A percentile compares a stretch with the other conserved stretches of the same genome.
Conservation (phyloP, 2,329 filamentous ascomycete species). For the Alternaria triticina region DNA sequence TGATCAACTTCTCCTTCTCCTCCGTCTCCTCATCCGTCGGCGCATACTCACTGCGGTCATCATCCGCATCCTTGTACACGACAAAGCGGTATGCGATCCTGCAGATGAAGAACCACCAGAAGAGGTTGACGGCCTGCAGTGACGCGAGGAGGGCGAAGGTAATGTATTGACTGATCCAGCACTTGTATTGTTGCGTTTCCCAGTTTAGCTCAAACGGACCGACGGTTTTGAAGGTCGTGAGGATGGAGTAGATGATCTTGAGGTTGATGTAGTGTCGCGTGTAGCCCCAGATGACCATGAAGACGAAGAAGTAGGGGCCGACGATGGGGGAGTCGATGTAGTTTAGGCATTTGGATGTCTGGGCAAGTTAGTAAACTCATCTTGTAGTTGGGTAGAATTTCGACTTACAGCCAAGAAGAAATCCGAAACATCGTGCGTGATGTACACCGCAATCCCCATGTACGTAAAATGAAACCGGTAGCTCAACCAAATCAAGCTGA, state of each 20-base stretch:
- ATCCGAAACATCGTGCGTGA: constrained; percentile 92
- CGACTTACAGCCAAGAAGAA: constrained; percentile 87
- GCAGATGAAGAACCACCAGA: constrained; percentile 81
- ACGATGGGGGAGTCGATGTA: constrained; percentile 82
- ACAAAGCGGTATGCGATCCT: constrained; percentile 76
- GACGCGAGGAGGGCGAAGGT: constrained; percentile 68
- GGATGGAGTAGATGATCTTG: constrained; percentile 74
- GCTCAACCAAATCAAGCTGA: constrained; percentile 81
- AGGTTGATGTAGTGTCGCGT: constrained; percentile 86
- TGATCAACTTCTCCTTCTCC: constrained; percentile 26
- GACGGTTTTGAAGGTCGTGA: constrained; percentile 76
- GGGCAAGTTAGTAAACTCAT: constrained; percentile 1
- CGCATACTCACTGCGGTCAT: constrained; percentile 75
- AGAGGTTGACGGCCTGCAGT: constrained; percentile 77
- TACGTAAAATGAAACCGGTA: constrained; percentile 98
- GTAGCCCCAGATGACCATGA: constrained; percentile 87
- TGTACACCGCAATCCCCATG: constrained; percentile 91
- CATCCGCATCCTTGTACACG: constrained; percentile 65
- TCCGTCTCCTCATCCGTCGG: constrained; percentile 54
- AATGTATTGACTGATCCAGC: constrained; percentile 71
- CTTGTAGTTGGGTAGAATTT: background rate
- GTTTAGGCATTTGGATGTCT: constrained; percentile 91
- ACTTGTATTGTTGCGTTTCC: constrained; percentile 79
- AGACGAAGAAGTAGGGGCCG: constrained; percentile 83
- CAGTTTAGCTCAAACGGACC: constrained; percentile 79